Conservation (phyloP, 2,329 filamentous ascomycete genomes). For the Aspergillus fumigatus region DNA sequence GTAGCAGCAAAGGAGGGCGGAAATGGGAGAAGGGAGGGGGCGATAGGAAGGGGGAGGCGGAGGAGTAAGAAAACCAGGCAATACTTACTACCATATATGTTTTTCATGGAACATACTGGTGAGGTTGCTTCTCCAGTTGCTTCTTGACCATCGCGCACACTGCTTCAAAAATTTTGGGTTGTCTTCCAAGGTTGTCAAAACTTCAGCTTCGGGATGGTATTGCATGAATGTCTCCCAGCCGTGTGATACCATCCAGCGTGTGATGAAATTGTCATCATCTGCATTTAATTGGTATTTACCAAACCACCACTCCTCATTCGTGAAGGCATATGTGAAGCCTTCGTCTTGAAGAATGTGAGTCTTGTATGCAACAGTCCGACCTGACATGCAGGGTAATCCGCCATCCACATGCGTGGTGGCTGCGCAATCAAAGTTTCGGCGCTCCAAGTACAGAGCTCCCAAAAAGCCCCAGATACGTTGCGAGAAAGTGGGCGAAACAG, state of each 20-base stretch:
- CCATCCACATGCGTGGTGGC: conserved; percentile 93
- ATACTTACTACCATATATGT: conserved; percentile 79
- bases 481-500: conserved; percentile 54
- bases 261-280: conserved; percentile 98
- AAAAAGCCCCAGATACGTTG: conserved; percentile 79
- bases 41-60: neutral
- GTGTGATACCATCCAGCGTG: conserved; percentile 88
- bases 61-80: conserved; percentile 4
- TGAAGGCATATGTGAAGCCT: conserved; percentile 83
- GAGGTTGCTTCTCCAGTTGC: conserved; percentile 96
- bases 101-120: conserved; percentile 82
- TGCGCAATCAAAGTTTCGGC: conserved; percentile 94
- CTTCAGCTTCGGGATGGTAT: conserved; percentile 84
- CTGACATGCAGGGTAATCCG: conserved; percentile 94
- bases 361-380: conserved; percentile 86
- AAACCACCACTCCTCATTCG: conserved; percentile 77
- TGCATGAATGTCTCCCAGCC: conserved; percentile 94
- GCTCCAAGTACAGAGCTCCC: conserved; percentile 84
- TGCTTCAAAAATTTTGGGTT: conserved; percentile 86
- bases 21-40: neutral
- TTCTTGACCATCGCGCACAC: conserved; percentile 90
- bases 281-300: conserved; percentile 85
- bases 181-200: conserved; percentile 89
- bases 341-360: conserved; percentile 81
- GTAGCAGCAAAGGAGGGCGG: neutral